Conservation (phyloP, 2,329 filamentous ascomycete genomes). For the Fusarium humuli region DNA sequence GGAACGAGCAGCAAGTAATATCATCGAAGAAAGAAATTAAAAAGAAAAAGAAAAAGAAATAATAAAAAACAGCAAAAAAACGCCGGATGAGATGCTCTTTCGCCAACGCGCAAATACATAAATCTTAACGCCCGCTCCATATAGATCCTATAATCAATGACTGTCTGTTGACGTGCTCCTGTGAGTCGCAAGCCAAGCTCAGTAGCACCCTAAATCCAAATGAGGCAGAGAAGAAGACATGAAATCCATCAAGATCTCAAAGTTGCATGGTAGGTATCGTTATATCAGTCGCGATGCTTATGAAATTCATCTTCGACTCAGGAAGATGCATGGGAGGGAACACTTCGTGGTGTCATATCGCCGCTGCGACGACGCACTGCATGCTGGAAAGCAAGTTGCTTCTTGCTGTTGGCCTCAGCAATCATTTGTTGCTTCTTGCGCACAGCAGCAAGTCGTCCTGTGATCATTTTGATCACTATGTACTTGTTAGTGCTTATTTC, state of each 20-base stretch:
- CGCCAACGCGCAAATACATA: conserved; percentile 27
- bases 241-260: conserved; percentile 36
- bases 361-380: conserved; percentile 64
- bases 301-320: conserved; percentile 27
- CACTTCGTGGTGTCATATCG: conserved; percentile 66
- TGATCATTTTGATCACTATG: conserved; percentile 73
- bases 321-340: conserved; percentile 60
- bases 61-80: conserved; percentile 34
- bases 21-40: conserved; percentile 7
- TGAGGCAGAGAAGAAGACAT: conserved; percentile 38
- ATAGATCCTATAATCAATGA: conserved; percentile 33
- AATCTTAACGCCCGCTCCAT: conserved; percentile 45
- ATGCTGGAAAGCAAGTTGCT: conserved; percentile 58
- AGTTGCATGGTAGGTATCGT: conserved; percentile 41
- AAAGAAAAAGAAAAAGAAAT: neutral
- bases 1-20: conserved; percentile 6
- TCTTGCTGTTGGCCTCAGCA: conserved; percentile 65
- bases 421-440: conserved; percentile 72
- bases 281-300: conserved; percentile 27
- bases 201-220: conserved; percentile 41
- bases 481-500: conserved; percentile 40
- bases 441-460: conserved; percentile 64
- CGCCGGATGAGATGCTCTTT: conserved; percentile 45
- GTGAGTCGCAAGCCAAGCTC: conserved; percentile 42
- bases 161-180: conserved; percentile 45